Base-by-base conservation (phyloP, 768 basidiomycete genomes). In the Cystofilobasidium macerans region DNA sequence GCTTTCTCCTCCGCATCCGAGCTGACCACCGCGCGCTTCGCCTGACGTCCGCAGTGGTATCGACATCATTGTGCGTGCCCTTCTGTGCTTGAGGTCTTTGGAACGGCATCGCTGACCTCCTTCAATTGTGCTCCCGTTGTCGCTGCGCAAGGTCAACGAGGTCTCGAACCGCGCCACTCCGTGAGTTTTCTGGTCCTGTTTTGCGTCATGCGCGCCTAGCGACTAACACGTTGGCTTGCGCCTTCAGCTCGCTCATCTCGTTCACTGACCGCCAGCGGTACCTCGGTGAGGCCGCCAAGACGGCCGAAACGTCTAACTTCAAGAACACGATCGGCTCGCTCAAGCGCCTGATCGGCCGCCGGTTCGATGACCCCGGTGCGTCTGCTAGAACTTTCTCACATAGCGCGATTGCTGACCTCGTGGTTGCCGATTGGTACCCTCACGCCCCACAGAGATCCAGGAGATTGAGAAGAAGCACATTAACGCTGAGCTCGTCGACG, bases 231-330 rank as follows among this genome's bases (percentile, higher is more conserved):
- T 40, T 2, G 61, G 22, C 47, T 26, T 57, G 33, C 24, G 32
- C 9, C 6, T 18, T 16, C 72, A 97, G 93, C 74, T 93, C 94
- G 51, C 83, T 99, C 69, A 86, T 99, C 65, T 90, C 89, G 8
- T 99, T 95, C 77, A 92, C 93, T 16, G 83, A 84, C 26, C 90
- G 89, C 75, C 88, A 92, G 72, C 87, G 94, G 53, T 77, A 86
- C 57, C 87, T 98, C 75, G 94, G 95, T 70, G 94, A 99, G 78
- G 69, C 91, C 24, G 94, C 93, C 71, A 99, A 98, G 81, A 97
- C 89, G 0, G 89, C 93, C 71, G 94, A 98, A 78, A 95, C 87
- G 20, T 93, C 91, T 71, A 98, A 98, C 79, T 97, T 92, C 82
- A 88, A 85, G 78, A 99, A 98, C 80, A 98, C 95, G 30, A 81